phyloP scores from a whole-genome alignment of 345 rosid genomes.

The Aegle marmelos region DNA sequence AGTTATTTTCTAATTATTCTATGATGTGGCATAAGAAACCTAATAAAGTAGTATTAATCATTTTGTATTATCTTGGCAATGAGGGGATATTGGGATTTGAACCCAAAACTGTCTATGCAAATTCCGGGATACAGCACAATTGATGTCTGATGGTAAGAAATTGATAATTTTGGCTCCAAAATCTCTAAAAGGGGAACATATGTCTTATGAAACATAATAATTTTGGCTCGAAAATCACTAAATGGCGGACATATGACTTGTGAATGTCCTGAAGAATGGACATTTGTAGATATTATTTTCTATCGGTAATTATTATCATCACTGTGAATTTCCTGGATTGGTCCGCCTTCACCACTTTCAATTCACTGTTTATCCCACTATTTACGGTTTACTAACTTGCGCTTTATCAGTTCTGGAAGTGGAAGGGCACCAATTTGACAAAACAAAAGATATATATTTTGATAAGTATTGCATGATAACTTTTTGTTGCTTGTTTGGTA shows the following conservation, averaged over 20 bases:
- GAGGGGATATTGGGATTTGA: background rate
- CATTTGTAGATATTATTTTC: too few species aligned
- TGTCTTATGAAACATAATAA: background rate
- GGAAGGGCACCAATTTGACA: slow-evolving; percentile 14
- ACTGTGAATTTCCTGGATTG: slow-evolving; percentile 7
- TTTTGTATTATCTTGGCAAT: background rate
- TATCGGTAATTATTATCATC: slow-evolving; percentile 11
- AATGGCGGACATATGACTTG: background rate
- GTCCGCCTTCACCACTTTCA: background rate
- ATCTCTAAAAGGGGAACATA: background rate
- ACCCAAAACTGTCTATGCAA: background rate
- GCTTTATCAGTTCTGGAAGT: slow-evolving; percentile 13
- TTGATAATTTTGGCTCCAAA: background rate
- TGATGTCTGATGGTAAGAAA: background rate
- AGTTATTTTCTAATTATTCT: too few species aligned
- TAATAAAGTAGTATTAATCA: too few species aligned
- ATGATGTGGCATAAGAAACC: too few species aligned
- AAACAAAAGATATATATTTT: background rate
- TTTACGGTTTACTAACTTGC: slow-evolving; percentile 6
- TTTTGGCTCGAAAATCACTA: background rate
- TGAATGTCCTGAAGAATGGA: background rate
- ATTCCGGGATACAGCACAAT: background rate
- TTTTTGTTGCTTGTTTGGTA: too few species aligned
- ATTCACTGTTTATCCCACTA: background rate
- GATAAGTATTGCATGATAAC: background rate